These are phyloP conservation scores for Boletus fagicola DNA, from an alignment of 768 basidiomycete genomes.

Conservation along the genomic window DNA sequence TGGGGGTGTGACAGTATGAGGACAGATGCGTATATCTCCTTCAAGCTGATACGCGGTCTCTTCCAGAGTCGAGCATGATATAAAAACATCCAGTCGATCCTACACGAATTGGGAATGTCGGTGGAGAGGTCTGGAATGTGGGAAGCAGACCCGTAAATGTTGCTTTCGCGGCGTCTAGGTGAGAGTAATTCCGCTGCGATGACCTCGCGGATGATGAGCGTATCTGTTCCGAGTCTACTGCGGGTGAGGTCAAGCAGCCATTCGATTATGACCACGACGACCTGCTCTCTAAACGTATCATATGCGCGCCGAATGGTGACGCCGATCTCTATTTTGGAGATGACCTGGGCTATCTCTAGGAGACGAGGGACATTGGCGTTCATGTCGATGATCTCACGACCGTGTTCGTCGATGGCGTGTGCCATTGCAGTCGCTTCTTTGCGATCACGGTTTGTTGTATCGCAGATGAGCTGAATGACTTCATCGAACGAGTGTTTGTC, in stretches of 20 bases:
- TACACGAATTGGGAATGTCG: conserved; percentile 49
- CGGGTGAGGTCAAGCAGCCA: conserved; percentile 82
- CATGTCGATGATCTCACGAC: conserved; percentile 82
- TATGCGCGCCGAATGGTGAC: conserved; percentile 85
- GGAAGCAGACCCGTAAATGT: conserved; percentile 40
- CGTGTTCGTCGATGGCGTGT: conserved; percentile 69
- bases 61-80: conserved; percentile 88
- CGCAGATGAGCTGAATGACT: conserved; percentile 70
- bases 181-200: conserved; percentile 68
- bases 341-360: conserved; percentile 73
- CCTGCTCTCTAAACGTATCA: conserved; percentile 87
- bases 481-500: conserved; percentile 95
- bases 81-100: conserved; percentile 73
- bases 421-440: conserved; percentile 59
- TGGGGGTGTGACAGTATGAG: conserved; percentile 70
- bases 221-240: conserved; percentile 65
- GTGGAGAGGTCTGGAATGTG: conserved; percentile 38
- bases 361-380: conserved; percentile 51
- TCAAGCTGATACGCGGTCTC: conserved; percentile 72
- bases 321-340: conserved; percentile 86
- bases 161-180: conserved; percentile 53
- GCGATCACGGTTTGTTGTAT: conserved; percentile 46
- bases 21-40: conserved; percentile 78
- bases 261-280: conserved; percentile 79
- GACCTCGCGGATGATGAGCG: conserved; percentile 65